Conservation (phyloP, 768 basidiomycete species). For the Lyophyllum shimeji region DNA sequence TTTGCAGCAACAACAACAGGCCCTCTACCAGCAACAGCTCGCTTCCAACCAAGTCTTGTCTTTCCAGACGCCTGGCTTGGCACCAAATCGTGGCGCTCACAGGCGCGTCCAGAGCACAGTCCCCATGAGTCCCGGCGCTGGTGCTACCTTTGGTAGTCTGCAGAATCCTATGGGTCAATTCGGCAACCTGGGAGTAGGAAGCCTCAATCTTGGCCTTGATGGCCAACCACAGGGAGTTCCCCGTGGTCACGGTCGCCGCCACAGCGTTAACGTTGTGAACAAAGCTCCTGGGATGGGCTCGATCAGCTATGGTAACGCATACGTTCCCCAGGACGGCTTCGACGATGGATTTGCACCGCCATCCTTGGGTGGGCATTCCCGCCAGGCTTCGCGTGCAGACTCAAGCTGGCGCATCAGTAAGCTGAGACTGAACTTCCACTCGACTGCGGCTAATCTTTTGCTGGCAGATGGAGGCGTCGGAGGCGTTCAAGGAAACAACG, state of each 20-base stretch:
- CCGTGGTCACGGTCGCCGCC: constrained; percentile 84
- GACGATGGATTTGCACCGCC: constrained; percentile 80
- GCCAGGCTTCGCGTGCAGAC: constrained; percentile 74
- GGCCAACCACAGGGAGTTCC: constrained; percentile 66
- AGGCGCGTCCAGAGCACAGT: constrained; percentile 87
- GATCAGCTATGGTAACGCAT: constrained; percentile 47
- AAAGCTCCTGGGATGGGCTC: constrained; percentile 53
- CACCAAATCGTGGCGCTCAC: constrained; percentile 61
- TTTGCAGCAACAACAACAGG: constrained; percentile 88
- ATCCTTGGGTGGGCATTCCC: constrained; percentile 66
- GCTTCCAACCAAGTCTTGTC: constrained; percentile 85
- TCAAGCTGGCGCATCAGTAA: constrained; percentile 88
- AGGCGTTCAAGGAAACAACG: constrained; percentile 58
- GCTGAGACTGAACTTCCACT: constrained; percentile 27
- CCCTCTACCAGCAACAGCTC: constrained; percentile 86
- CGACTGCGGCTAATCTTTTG: constrained; percentile 8
- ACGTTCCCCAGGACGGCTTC: constrained; percentile 60
- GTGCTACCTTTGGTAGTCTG: constrained; percentile 42
- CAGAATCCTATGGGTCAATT: constrained; percentile 72
- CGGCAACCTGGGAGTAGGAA: constrained; percentile 49
- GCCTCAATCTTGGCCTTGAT: constrained; percentile 59
- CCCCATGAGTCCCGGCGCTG: constrained; percentile 52
- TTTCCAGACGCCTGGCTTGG: constrained; percentile 75
- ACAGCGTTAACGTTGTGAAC: constrained; percentile 91
- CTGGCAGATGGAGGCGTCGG: constrained; percentile 73